Evolutionary conservation across 257 asterid species (phyloP), one percentile per base, ranked within the genome.

Genomic region (Leptodermis oblonga): DNA sequence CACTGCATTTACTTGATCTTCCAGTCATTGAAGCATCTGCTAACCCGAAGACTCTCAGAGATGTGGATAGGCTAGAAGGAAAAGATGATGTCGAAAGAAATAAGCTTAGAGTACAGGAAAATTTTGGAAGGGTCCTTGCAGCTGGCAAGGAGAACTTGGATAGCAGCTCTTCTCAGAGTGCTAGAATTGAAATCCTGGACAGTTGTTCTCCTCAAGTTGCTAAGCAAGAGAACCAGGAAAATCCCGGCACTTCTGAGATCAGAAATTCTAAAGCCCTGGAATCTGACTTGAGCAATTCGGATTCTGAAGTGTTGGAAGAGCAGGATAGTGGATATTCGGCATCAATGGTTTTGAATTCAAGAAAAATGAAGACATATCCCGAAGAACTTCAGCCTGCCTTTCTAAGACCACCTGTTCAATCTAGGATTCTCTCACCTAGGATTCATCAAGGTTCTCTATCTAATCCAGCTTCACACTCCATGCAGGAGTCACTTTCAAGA

Each of bases 401-500:
- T 73, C 80, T 70, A 54, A 80, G 77, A 45, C n/a, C n/a, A n/a
- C 76, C 78, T 28, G 70, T 82, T 78, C 82, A 82, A 56, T 70
- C 87, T 48, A 81, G 82, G 69, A 71, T 82, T 68, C 70, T 80
- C 55, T 75, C 78, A 1, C 78, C 78, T 23, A 68, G 69, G 62
- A 62, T 39, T 67, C 65, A 66, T 67, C 76, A 58, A 51, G 71
- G 52, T 56, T 75, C 85, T n/a, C n/a, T n/a, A n/a, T n/a, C n/a
- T 54, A 80, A 18, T 75, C 81, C 76, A 64, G 71, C n/a, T 66
- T 67, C 80, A 22, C 64, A 30, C 33, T 76, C 86, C 22, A 65
- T 68, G 25, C 86, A 74, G 63, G 80, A 71, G 70, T 76, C 87
- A 0, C 72, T 82, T 69, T 76, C 86, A 15, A 84, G 88, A 70